phyloP scores from a whole-genome alignment of 106 monocot species.

The Dendrobium catenatum region DNA sequence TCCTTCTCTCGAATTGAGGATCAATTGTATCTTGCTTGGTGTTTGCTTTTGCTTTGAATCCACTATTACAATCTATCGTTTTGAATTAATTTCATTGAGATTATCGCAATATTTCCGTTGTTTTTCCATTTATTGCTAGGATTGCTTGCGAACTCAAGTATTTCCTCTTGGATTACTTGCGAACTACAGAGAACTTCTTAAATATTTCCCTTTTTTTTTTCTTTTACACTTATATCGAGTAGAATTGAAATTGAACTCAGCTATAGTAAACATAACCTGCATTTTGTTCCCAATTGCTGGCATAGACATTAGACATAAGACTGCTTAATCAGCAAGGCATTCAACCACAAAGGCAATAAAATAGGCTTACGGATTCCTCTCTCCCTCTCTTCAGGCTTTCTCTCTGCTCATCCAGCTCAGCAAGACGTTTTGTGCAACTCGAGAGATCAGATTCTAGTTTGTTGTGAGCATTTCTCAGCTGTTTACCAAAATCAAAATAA shows the following conservation, averaged over 20 bases:
- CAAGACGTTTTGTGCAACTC: conserved; percentile 39
- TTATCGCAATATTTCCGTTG: no score
- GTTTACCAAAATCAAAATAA: conserved; percentile 10
- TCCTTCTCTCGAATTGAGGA: no score
- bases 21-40: no score
- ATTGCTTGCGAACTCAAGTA: no score
- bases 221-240: no score
- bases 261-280: not conserved
- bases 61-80: no score
- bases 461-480: conserved; percentile 61
- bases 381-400: conserved; percentile 83
- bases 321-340: not conserved
- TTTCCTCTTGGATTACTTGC: no score
- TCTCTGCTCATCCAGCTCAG: conserved; percentile 68
- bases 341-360: not conserved
- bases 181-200: no score
- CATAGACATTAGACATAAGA: not conserved
- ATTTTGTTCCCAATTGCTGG: not conserved
- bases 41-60: no score
- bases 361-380: conserved; percentile 79
- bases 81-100: no score
- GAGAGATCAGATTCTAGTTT: conserved; percentile 79
- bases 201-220: not conserved
- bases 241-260: not conserved
- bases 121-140: no score